These are phyloP conservation scores for Vaccinium macrocarpon DNA, from an alignment of 148 eudicot species.

Conservation along the genomic window DNA sequence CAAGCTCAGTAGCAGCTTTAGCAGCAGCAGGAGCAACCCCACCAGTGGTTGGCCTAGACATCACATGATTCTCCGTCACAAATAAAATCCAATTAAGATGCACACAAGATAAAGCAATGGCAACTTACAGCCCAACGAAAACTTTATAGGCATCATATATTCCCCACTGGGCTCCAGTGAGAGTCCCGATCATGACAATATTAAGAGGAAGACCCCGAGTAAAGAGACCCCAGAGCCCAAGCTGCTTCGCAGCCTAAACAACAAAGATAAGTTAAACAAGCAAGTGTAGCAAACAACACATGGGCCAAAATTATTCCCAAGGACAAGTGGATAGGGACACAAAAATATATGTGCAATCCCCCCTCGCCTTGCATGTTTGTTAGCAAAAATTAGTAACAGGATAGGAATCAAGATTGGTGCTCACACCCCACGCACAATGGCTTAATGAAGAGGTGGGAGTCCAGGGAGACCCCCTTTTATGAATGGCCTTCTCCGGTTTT, in stretches of 20 bases:
- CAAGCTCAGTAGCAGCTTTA: constrained; percentile 35
- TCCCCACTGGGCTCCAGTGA: constrained; percentile 99
- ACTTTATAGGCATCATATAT: constrained; percentile 94
- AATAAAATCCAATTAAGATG: constrained; percentile 3
- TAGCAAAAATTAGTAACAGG: background rate
- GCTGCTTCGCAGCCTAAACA: constrained; percentile 77
- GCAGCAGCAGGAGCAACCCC: constrained; percentile 72
- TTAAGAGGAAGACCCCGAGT: constrained; percentile 93
- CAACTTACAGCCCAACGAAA: constrained; percentile 89
- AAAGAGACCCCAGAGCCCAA: constrained; percentile 77
- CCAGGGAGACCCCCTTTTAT: too few relatives aligned
- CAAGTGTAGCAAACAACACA: background rate
- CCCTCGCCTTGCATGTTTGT: background rate
- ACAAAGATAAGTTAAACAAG: background rate
- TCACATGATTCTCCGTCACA: constrained; percentile 5
- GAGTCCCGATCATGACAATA: constrained; percentile 94
- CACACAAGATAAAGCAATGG: background rate
- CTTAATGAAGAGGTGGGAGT: background rate
- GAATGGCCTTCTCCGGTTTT: background rate
- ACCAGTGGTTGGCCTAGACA: constrained; percentile 85
- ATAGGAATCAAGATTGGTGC: background rate
- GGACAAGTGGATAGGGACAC: background rate
- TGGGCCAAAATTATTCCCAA: background rate
- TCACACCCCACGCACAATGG: background rate
- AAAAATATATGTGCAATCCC: background rate